Percentiles rank a stretch among this genome's conserved stretches.
These are phyloP conservation scores for Chamaecrista fasciculata DNA, from an alignment of 306 rosid species.

Conservation along the genomic window DNA sequence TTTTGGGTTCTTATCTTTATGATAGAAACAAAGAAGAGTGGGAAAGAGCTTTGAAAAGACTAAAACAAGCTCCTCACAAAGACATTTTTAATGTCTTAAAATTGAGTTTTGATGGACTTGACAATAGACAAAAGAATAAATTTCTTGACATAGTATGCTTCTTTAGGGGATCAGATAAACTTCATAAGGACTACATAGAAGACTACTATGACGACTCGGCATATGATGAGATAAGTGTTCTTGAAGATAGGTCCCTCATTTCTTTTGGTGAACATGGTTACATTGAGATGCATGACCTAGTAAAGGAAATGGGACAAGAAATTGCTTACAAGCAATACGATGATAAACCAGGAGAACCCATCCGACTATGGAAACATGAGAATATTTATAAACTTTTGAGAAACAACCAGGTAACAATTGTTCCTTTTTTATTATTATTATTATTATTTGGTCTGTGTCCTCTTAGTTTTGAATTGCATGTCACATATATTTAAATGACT, in stretches of 20 bases:
- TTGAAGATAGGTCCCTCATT: neutral
- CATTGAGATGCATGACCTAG: conserved; percentile 20
- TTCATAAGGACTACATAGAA: too few species aligned
- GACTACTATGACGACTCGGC: neutral
- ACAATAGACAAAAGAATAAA: neutral
- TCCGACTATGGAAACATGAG: conserved; percentile 12
- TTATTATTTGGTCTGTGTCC: neutral
- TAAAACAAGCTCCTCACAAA: neutral
- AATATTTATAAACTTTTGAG: neutral
- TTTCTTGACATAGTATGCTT: neutral
- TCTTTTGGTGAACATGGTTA: neutral
- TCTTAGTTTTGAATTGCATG: neutral
- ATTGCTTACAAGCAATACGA: neutral
- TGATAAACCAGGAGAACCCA: neutral
- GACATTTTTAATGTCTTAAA: neutral
- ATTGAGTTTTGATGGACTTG: conserved; percentile 16
- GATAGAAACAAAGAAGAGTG: neutral
- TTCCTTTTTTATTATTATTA: too few species aligned
- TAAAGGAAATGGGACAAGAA: neutral
- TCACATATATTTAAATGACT: too few species aligned
- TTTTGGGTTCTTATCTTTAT: conserved; percentile 7
- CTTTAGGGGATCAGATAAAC: neutral
- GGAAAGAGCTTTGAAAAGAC: neutral
- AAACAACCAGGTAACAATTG: neutral
- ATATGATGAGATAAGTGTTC: neutral